Base-by-base conservation (phyloP, 306 rosid species). In the Cicer bijugum region DNA sequence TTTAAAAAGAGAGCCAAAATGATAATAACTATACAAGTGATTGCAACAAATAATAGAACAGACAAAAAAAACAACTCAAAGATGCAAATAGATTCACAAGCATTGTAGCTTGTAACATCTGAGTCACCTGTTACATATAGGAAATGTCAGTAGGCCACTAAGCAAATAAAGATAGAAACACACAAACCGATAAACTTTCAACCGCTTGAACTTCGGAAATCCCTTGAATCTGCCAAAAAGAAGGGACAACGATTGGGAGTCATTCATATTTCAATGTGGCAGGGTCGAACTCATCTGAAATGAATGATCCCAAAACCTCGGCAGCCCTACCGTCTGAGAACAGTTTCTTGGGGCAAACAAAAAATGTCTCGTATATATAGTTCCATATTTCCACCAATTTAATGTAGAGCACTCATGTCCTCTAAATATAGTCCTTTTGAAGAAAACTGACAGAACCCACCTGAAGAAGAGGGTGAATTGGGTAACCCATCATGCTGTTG, bases 401-500 rank as follows among this genome's bases (percentile, higher is more conserved):
- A 84, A 89, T 88, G 97, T 85, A 79, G 96, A 85, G 89, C 96
- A 93, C 94, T 89, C 88, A 91, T 86, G 90, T 90, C 98, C 89
- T 78, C 87, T 82, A 85, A 89, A 88, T 91, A 94, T 83, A 94
- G 96, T 91, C 97, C 96, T 85, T 91, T 93, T 79, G 97, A 91
- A 84, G 95, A 89, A 89, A 89, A 88, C 96, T 92, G 95, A 91
- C 87, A 80, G 96, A 88, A 94, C 99, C 99, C 97, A 94, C 99
- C 99, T 94, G 99, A 94, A 81, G 99, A 89, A 69, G 96, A 88
- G 84, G 97, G 96, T 89, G 99, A 91, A 84, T 86, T 86, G 89
- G 95, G 88, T 88, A 88, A 87, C 80, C 90, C 92, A 55, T 84
- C 88, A 42, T 83, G 84, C 82, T 74, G 69, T 74, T 83, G 91